Evolutionary conservation across 1,284 basidiomycete species (phyloP).

Genomic region (Ustilago hordei): DNA sequence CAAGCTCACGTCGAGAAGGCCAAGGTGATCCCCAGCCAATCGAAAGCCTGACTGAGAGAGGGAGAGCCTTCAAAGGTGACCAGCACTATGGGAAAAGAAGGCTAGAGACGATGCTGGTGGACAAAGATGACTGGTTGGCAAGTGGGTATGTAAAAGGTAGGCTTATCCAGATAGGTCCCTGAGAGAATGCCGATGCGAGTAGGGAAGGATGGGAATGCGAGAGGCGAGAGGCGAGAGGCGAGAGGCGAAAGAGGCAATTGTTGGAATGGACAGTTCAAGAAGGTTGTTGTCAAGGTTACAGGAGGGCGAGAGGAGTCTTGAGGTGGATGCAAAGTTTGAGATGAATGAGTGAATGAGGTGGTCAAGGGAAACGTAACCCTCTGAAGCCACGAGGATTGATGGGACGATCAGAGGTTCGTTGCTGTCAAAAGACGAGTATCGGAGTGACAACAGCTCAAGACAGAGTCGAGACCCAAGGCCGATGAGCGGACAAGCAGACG

Average conservation of each 20-base stretch:
- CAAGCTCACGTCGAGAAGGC: background rate
- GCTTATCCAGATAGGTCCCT: background rate
- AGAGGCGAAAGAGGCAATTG: background rate
- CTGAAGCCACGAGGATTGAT: background rate
- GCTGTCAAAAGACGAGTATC: background rate
- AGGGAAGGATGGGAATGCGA: background rate
- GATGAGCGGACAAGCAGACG: background rate
- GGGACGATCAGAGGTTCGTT: background rate
- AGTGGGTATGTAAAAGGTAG: background rate
- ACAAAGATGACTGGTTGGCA: background rate
- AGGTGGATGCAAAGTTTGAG: background rate
- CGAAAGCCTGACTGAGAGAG: background rate
- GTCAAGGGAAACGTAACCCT: background rate
- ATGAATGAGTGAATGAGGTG: background rate
- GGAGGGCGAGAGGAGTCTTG: slow-evolving; percentile 2
- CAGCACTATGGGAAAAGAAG: background rate
- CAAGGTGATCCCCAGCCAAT: background rate
- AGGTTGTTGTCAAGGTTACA: slow-evolving; percentile 14
- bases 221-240: background rate
- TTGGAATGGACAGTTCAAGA: background rate
- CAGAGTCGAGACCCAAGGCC: background rate
- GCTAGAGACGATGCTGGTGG: background rate
- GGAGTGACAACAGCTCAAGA: background rate
- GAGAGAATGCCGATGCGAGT: background rate
- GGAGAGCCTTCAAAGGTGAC: background rate